Evolutionary conservation across 2,329 filamentous ascomycete genomes (phyloP).

Genomic region (Penicillium sp.): DNA sequence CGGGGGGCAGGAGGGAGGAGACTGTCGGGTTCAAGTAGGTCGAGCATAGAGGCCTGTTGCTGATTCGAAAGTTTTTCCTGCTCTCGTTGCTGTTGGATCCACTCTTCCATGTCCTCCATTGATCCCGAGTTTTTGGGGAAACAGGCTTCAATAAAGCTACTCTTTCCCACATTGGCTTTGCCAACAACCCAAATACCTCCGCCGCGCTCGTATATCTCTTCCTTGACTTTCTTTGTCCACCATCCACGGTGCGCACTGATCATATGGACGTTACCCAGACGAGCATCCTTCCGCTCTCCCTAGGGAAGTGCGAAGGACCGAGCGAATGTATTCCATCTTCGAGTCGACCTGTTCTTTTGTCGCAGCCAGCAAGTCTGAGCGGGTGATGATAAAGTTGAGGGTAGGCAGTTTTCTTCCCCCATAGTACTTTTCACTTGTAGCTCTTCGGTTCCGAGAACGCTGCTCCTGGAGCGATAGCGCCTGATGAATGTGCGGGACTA

Average conservation of each 20-base stretch:
- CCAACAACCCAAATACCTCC: slow-evolving; percentile 94
- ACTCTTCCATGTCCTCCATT: slow-evolving; percentile 34
- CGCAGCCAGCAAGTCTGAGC: slow-evolving; percentile 79
- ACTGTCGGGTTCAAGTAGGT: slow-evolving; percentile 32
- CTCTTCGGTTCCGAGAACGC: slow-evolving; percentile 73
- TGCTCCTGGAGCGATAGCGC: slow-evolving; percentile 67
- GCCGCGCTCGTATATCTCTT: slow-evolving; percentile 76
- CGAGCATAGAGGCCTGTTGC: slow-evolving; percentile 17
- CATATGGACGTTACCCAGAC: slow-evolving; percentile 80
- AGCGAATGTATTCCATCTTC: slow-evolving; percentile 77
- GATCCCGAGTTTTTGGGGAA: slow-evolving; percentile 68
- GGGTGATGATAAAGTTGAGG: slow-evolving; percentile 84
- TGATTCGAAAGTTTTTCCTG: slow-evolving; percentile 15
- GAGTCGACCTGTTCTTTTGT: slow-evolving; percentile 76
- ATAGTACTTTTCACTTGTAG: slow-evolving; percentile 61
- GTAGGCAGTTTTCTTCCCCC: slow-evolving; percentile 68
- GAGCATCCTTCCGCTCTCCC: slow-evolving; percentile 62
- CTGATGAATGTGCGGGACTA: slow-evolving; percentile 70
- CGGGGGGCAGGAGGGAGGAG: slow-evolving; percentile 71
- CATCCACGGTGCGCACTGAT: slow-evolving; percentile 81
- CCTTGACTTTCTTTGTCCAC: slow-evolving; percentile 85
- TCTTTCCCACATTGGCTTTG: slow-evolving; percentile 98
- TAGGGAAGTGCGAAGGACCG: slow-evolving; percentile 70
- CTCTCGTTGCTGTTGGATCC: slow-evolving; percentile 28
- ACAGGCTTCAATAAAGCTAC: slow-evolving; percentile 77